Evolutionary conservation across 495 filamentous ascomycete genomes (phyloP).

Genomic region (Aspergillus baeticus): DNA sequence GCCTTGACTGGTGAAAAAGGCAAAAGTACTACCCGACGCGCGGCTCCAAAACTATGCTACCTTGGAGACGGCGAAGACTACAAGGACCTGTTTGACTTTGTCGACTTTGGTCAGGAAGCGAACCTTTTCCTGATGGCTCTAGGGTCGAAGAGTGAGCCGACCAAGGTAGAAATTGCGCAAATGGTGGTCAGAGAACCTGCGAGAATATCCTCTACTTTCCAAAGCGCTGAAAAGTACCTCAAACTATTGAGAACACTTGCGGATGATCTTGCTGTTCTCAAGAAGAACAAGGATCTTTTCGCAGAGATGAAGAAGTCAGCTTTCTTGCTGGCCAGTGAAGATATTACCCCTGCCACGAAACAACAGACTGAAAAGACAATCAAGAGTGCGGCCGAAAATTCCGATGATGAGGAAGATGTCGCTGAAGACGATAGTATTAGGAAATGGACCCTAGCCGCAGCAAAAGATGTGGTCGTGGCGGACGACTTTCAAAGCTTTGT

Average conservation of each 20-base stretch:
- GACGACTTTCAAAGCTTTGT: constrained; percentile 86
- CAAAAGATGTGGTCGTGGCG: constrained; percentile 71
- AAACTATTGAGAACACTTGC: constrained; percentile 75
- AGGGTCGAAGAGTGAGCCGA: constrained; percentile 89
- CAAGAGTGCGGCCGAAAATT: constrained; percentile 23
- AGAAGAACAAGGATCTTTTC: constrained; percentile 74
- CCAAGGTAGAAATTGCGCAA: constrained; percentile 75
- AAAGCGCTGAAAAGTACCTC: constrained; percentile 80
- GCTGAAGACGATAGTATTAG: constrained; percentile 60
- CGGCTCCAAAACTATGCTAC: constrained; percentile 71
- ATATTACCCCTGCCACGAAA: constrained; percentile 51
- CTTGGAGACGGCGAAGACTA: constrained; percentile 74
- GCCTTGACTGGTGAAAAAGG: constrained; percentile 34
- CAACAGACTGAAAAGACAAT: constrained; percentile 16
- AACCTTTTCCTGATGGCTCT: constrained; percentile 84
- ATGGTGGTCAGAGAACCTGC: constrained; percentile 78
- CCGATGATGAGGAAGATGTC: constrained; percentile 59
- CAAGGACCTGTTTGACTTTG: constrained; percentile 91
- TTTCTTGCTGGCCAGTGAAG: constrained; percentile 78
- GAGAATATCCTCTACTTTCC: constrained; percentile 71
- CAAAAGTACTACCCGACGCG: constrained; percentile 38
- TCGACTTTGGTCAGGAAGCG: constrained; percentile 84
- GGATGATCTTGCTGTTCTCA: constrained; percentile 64
- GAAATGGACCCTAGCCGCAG: constrained; percentile 69
- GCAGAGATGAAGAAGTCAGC: constrained; percentile 70